phyloP scores from a whole-genome alignment of 306 rosid genomes.

The Crataegus laevigata region DNA sequence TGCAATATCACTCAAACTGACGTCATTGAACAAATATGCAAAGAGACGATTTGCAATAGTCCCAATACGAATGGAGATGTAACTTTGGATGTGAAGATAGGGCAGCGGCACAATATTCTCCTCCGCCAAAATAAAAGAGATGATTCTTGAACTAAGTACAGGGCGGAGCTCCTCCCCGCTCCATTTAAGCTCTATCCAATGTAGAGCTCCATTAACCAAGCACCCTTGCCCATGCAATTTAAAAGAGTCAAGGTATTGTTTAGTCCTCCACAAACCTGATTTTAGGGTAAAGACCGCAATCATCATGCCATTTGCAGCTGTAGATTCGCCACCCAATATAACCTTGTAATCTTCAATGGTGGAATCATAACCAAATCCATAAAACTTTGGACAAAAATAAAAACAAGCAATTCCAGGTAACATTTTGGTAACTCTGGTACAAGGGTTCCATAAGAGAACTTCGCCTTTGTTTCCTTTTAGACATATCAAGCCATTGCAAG shows the following conservation, averaged over 20 bases:
- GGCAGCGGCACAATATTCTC: neutral
- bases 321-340: neutral
- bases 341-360: neutral
- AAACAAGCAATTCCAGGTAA: neutral
- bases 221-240: neutral
- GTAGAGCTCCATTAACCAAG: neutral
- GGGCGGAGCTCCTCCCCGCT: neutral
- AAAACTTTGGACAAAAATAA: neutral
- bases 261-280: neutral
- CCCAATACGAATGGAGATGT: neutral
- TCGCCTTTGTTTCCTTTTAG: neutral
- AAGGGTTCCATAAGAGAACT: neutral
- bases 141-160: neutral
- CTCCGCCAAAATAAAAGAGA: neutral
- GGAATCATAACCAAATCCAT: conserved; percentile 6
- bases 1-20: neutral
- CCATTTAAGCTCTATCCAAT: neutral
- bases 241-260: neutral
- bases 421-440: neutral
- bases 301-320: neutral
- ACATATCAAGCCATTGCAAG: neutral
- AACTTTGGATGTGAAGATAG: neutral
- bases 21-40: neutral
- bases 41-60: neutral
- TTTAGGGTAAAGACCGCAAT: neutral